phyloP scores from a whole-genome alignment of 2,329 filamentous ascomycete species.

The Drechslerella stenobrocha region DNA sequence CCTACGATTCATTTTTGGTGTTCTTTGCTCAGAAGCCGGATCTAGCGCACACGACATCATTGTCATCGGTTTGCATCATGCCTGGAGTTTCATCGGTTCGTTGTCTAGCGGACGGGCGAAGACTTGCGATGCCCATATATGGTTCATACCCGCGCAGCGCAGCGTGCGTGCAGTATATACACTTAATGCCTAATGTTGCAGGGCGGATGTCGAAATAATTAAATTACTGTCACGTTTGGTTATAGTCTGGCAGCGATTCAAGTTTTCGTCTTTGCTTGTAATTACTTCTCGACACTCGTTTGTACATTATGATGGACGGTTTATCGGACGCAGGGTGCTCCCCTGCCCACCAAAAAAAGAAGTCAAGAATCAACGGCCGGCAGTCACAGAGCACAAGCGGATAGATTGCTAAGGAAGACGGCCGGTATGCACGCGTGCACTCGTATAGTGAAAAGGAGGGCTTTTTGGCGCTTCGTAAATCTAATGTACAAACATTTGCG shows the following conservation, averaged over 20 bases:
- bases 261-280: background rate
- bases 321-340: too few species aligned
- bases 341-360: too few species aligned
- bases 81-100: constrained; percentile 22
- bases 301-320: too few species aligned
- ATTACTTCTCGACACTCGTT: constrained; percentile 29
- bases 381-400: too few species aligned
- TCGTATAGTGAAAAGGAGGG: too few species aligned
- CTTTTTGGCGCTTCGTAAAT: too few species aligned
- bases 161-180: background rate
- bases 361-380: too few species aligned
- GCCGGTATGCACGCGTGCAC: too few species aligned
- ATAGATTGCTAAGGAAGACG: too few species aligned
- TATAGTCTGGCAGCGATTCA: background rate
- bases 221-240: constrained; percentile 7
- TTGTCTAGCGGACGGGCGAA: constrained; percentile 2
- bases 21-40: background rate
- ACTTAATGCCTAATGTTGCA: constrained; percentile 44
- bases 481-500: too few species aligned
- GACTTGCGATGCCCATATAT: background rate
- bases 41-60: constrained; percentile 1
- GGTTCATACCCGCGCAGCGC: constrained; percentile 7
- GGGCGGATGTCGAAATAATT: constrained; percentile 9
- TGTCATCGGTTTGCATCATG: constrained; percentile 25
- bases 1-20: background rate